Conservation (phyloP, 2,329 filamentous ascomycete species). For the Penicillium olsonii region DNA sequence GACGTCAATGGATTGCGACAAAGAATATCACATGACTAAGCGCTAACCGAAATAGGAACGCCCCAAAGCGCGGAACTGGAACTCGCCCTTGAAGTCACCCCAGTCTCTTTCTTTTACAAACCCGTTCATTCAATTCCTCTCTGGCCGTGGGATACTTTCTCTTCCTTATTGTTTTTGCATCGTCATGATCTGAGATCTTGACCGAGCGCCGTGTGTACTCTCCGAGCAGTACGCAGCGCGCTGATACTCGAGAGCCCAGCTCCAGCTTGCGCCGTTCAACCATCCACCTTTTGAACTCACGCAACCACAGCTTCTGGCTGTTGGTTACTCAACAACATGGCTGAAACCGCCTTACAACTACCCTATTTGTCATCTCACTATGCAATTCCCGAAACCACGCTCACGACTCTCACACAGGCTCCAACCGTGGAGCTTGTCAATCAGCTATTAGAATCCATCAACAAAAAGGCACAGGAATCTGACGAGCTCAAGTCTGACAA, state of each 20-base stretch:
- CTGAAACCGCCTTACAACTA: conserved; percentile 57
- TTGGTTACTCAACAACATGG: conserved; percentile 47
- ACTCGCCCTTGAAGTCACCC: conserved; percentile 14
- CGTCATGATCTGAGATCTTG: conserved; percentile 22
- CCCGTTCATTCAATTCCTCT: conserved; percentile 7
- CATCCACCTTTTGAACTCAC: conserved; percentile 5
- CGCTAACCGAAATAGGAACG: conserved; percentile 4
- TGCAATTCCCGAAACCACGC: conserved; percentile 56
- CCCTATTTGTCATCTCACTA: conserved; percentile 62
- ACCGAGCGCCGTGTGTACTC: conserved; percentile 25
- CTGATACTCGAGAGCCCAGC: conserved; percentile 8
- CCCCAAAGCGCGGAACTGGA: conserved; percentile 16
- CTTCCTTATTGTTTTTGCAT: conserved; percentile 3
- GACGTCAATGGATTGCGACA: background rate
- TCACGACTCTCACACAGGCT: conserved; percentile 57
- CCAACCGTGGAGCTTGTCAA: conserved; percentile 77
- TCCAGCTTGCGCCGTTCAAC: conserved; percentile 10
- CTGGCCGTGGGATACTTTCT: background rate
- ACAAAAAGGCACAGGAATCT: conserved; percentile 76
- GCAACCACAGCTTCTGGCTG: conserved; percentile 18
- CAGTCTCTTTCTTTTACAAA: conserved; percentile 6
- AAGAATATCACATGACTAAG: conserved; percentile 15
- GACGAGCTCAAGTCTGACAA: conserved; percentile 85
- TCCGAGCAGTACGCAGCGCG: conserved; percentile 22
- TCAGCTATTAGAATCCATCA: conserved; percentile 71